Evolutionary conservation across 2,329 filamentous ascomycete genomes (phyloP).

Genomic region (Thielaviopsis ethacetica): DNA sequence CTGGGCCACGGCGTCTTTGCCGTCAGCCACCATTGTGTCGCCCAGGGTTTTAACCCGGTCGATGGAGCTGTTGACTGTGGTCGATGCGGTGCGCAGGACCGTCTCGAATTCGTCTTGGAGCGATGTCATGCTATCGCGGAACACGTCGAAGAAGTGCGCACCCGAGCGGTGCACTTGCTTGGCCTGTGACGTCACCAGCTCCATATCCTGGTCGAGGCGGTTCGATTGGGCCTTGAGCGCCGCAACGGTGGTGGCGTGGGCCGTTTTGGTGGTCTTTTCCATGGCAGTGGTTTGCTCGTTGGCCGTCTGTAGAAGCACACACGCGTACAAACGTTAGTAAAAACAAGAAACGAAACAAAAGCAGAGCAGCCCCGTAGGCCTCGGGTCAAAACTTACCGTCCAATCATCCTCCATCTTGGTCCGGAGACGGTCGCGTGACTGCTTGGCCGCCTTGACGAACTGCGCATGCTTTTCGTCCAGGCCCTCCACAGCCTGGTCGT

Average conservation of each 20-base stretch:
- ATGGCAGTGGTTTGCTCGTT: conserved; percentile 72
- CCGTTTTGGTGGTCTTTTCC: conserved; percentile 65
- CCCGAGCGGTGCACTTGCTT: not conserved
- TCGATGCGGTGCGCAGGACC: conserved; percentile 29
- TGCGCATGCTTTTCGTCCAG: conserved; percentile 56
- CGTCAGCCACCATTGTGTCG: conserved; percentile 46
- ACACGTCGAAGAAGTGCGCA: not conserved
- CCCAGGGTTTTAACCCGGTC: conserved; percentile 53
- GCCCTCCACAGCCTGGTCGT: conserved; percentile 53
- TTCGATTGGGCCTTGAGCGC: conserved; percentile 81
- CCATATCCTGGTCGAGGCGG: conserved; percentile 78
- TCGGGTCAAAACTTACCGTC: conserved; percentile 37
- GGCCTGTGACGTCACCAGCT: not conserved
- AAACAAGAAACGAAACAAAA: too few relatives aligned
- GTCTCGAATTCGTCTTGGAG: not conserved
- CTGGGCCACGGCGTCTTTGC: conserved; percentile 38
- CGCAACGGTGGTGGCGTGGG: conserved; percentile 77
- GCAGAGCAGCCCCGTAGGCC: not conserved
- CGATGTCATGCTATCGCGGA: not conserved
- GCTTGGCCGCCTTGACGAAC: conserved; percentile 53
- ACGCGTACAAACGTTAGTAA: conserved; percentile 15
- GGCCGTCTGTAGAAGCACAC: conserved; percentile 35
- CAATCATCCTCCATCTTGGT: conserved; percentile 74
- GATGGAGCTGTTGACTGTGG: conserved; percentile 54
- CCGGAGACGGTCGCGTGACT: conserved; percentile 64